Evolutionary conservation across 2,329 filamentous ascomycete species (phyloP), one percentile per base, ranked within the genome.

Genomic region (Botrytis deweyae): DNA sequence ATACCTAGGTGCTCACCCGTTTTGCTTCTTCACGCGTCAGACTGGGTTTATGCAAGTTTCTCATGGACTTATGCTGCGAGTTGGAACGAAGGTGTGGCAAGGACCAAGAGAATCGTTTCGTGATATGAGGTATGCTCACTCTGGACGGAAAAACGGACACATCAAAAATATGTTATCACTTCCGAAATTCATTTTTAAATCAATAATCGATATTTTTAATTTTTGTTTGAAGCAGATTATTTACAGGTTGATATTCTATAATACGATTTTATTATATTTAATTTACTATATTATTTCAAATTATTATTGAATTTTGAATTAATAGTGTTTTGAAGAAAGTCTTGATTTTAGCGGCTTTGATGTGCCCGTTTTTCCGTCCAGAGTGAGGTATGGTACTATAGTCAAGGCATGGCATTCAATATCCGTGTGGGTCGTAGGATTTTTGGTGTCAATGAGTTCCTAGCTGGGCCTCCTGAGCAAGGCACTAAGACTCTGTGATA

Each of bases 401-500:
- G n/a, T 46, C 22, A 67, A 20, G 33, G 63, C 42, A 38, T 67
- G 44, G 33, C 20, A 67, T 55, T 29, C 59, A 55, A 67, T 55
- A 67, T 67, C 46, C 14, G 65, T n/a, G 46, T 67, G 46, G 46
- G 33, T 29, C 46, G 65, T 67, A 40, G 46, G 65, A 67, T 67
- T 22, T 22, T 29, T 67, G 46, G 46, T 67, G 46, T 67, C 44
- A 38, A n/a, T 52, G 65, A 40, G 14, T 38, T 52, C 64, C 33
- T 29, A 38, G 64, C 44, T 38, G 64, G 33, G 40, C 33, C 38
- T 52, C 44, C 64, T 66, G 63, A 67, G 36, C 14, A 36, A 40
- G 44, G 44, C 44, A 67, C 20, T n/a, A 25, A 38, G 33, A 18
- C 22, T 16, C 20, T 66, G 44, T 66, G 65, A 55, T 67, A 67